Percentiles rank a stretch among this genome's conserved stretches.
Evolutionary conservation across 2,329 filamentous ascomycete genomes (phyloP).

Genomic region (Akanthomyces muscarius): DNA sequence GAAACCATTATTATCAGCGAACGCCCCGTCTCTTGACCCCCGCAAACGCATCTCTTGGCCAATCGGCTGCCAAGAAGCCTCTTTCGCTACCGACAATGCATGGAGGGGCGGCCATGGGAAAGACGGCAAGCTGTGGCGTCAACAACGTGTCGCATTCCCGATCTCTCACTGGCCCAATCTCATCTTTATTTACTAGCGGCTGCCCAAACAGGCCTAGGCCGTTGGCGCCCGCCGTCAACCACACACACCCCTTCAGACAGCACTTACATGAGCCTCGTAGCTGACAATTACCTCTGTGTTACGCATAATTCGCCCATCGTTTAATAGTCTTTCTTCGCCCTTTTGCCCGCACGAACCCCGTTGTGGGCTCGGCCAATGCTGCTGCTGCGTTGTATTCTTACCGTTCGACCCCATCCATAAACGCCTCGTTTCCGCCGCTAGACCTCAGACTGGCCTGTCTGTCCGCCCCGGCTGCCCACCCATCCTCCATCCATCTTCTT

Average conservation of each 20-base stretch:
- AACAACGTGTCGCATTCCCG: slow-evolving; percentile 8
- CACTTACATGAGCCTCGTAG: slow-evolving; percentile 5
- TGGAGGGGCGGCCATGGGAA: not conserved
- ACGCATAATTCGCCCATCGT: not conserved
- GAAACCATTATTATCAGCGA: no score
- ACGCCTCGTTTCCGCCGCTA: slow-evolving; percentile 12
- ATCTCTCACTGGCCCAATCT: slow-evolving; percentile 13
- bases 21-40: not conserved
- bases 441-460: not conserved
- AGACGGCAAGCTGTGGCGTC: slow-evolving; percentile 4
- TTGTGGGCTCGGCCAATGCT: not conserved
- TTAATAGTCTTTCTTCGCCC: not conserved
- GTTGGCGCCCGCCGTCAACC: not conserved
- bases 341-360: not conserved
- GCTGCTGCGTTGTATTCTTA: not conserved
- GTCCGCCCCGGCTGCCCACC: not conserved
- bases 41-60: slow-evolving; percentile 16
- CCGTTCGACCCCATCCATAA: not conserved
- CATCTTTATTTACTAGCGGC: not conserved
- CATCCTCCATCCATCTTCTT: not conserved
- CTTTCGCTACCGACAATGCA: slow-evolving; percentile 1
- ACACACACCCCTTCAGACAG: not conserved
- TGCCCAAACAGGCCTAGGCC: not conserved
- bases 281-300: not conserved
- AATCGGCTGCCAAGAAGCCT: slow-evolving; percentile 11